Evolutionary conservation across 2,329 filamentous ascomycete genomes (phyloP), one percentile per base, ranked within the genome.

Genomic region (Botrytis pseudocinerea): DNA sequence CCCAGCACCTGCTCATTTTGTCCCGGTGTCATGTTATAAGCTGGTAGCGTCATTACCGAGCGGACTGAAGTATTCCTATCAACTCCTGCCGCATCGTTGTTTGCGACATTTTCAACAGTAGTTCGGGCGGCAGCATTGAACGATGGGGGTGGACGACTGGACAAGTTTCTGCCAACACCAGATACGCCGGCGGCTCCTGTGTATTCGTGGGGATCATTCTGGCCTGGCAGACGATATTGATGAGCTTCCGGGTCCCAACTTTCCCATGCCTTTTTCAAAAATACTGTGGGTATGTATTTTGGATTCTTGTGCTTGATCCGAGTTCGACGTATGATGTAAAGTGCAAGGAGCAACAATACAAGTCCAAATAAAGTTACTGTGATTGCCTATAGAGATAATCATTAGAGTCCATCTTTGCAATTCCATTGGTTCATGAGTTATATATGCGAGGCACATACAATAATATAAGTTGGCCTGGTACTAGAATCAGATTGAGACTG

Each of bases 41-140:
- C 88, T 0, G 96, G 96, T 4, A 99, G 84, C 0, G 96, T 98
- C 88, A 98, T 96, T 72, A 98, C 90, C n/a, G 94, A 97, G 72
- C 95, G 91, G 63, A 98, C 87, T 14, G 93, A 97, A 1, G 93
- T 94, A 78, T 95, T 92, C 46, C 95, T 89, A 80, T 95, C 93
- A 20, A 97, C 89, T 6, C 83, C 84, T 32, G 42, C 38, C 14
- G 74, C 38, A 28, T 66, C 46, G 54, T 48, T 62, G 54, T 68
- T 70, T n/a, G 61, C 59, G 20, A 66, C 69, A 32, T 70, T 62
- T 22, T 42, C 46, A 18, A 70, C 73, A 22, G 62, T 73, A 42
- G 73, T 42, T 59, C 51, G 57, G 40, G 75, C 70, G 10, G 74
- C 70, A 32, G 64, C 57, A 71, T 73, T 73, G 5, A 74, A 75